Conservation (phyloP, 106 monocot genomes). For the Acorus gramineus region DNA sequence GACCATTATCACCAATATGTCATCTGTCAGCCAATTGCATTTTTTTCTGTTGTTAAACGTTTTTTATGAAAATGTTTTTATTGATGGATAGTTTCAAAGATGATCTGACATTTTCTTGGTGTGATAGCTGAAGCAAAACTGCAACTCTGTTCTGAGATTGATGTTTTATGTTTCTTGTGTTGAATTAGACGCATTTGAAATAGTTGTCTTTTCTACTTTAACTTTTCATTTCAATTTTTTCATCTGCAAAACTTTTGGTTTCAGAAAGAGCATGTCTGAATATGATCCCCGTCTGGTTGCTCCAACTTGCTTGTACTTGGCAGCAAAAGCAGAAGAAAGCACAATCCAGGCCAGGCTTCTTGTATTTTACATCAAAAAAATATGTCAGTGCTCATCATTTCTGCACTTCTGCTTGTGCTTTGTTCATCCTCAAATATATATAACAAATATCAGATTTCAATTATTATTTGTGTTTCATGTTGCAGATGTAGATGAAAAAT, state of each 20-base stretch:
- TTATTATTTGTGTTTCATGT: slow-evolving; percentile 1
- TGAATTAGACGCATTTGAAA: too few species aligned
- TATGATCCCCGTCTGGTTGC: slow-evolving; percentile 98
- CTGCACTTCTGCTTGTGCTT: neutral
- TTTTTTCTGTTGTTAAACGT: too few species aligned
- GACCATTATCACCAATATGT: too few species aligned
- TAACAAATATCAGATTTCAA: neutral
- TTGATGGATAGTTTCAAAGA: too few species aligned
- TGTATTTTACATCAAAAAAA: slow-evolving; percentile 90
- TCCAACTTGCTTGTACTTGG: slow-evolving; percentile 91
- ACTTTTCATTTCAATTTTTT: neutral
- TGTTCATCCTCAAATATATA: neutral
- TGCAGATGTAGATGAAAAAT: slow-evolving; percentile 75
- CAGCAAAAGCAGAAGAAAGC: slow-evolving; percentile 98
- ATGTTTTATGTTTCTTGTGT: too few species aligned
- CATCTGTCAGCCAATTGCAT: too few species aligned
- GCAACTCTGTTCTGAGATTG: too few species aligned
- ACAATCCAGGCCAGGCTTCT: slow-evolving; percentile 94
- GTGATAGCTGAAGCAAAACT: too few species aligned
- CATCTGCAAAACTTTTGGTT: slow-evolving; percentile 4
- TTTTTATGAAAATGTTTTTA: too few species aligned
- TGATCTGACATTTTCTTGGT: too few species aligned
- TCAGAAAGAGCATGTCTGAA: slow-evolving; percentile 91
- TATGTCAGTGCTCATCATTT: slow-evolving; percentile 32
- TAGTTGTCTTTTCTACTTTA: too few species aligned